Base-by-base conservation (phyloP, 495 filamentous ascomycete species). In the Penicillium paxilli region DNA sequence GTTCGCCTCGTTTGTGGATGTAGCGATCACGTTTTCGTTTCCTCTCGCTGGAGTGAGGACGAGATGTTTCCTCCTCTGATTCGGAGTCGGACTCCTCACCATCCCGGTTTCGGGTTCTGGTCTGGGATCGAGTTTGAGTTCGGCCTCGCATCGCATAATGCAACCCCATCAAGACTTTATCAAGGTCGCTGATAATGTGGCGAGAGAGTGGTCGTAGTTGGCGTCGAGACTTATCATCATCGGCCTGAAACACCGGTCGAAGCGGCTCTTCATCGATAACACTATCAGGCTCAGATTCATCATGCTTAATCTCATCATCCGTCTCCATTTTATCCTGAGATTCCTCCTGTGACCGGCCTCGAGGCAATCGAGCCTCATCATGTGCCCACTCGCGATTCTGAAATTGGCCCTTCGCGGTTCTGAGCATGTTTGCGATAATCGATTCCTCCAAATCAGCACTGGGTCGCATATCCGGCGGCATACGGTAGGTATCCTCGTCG, bases 391-490 rank as follows among this genome's bases (percentile, higher is more conserved):
- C 55, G 17, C 81, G 69, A 0, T 56, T 47, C 22, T 60, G 45
- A 49, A 88, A 90, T 44, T 63, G 79, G 53, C 87, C 80, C 68
- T 84, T 91, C 4, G 86, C 88, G n/a, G 69, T 63, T 51, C 78
- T 81, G 52, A 87, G 58, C 42, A 91, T 78, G 6, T 71, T 51
- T 0, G 84, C 89, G 3, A 83, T 76, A 10, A 96, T 57, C 19
- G 81, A 76, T 30, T 92, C 88, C 62, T 89, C 83, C 44, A 95
- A 57, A 9, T 79, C 73, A 5, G 71, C 65, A 60, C 88, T 87
- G 9, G 82, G 76, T 51, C 73, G 72, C 19, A 63, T 55, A 51
- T 68, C 69, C 17, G 72, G 64, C 33, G 60, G 66, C 60, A 65
- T 69, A 48, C 72, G 75, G 5, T 79, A 60, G 1, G 77, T 84